Percentiles rank a stretch among this genome's conserved stretches.
Conservation (phyloP, 345 rosid species). For the Salix dunnii region DNA sequence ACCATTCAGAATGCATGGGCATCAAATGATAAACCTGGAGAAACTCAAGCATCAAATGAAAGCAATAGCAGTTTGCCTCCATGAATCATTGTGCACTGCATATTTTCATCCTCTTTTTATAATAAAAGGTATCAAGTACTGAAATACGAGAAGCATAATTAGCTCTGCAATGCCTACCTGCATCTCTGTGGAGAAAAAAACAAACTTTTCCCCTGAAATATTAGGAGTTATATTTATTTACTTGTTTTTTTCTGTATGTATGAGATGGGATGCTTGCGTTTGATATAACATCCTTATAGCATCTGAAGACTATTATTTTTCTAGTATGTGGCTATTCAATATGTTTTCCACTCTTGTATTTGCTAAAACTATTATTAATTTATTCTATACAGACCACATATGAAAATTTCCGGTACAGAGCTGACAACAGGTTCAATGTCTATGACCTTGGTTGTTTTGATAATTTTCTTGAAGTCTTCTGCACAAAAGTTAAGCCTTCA, state of each 20-base stretch:
- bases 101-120: background rate
- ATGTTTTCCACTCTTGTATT: background rate
- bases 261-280: background rate
- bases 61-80: background rate
- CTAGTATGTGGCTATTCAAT: background rate
- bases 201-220: background rate
- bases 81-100: too few relatives aligned
- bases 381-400: conserved; percentile 77
- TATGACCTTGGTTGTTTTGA: conserved; percentile 53
- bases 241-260: background rate
- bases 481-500: conserved; percentile 67
- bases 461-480: conserved; percentile 75
- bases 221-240: background rate
- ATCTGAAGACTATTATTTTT: background rate
- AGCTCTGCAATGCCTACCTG: background rate
- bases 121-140: background rate
- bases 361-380: conserved; percentile 8
- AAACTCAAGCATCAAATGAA: background rate
- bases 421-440: conserved; percentile 64
- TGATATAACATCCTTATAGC: background rate
- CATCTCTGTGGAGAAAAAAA: background rate
- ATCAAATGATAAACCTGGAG: background rate
- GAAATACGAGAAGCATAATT: background rate
- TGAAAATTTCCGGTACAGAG: conserved; percentile 84
- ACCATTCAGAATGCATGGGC: background rate